Base-by-base conservation (phyloP, 352 stramenopile species). In the Pythium sp. region DNA sequence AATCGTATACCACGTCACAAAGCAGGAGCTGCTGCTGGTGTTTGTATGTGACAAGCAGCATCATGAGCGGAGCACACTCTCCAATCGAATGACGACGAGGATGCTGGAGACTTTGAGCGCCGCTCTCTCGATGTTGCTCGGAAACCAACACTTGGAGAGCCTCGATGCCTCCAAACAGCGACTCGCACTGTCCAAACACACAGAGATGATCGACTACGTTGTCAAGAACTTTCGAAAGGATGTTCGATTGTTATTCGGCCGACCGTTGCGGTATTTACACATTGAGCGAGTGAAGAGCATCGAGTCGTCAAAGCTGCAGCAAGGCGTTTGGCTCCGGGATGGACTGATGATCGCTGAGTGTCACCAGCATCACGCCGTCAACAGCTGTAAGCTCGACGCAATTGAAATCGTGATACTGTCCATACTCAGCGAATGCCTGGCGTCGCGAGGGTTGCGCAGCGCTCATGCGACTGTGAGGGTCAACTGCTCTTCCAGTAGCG, bases 91-190 rank as follows among this genome's bases (percentile, higher is more conserved):
- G 67, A 38, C 51, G 51, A 46, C 73, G 20, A 66, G 67, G 22
- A 76, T 82, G 78, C 57, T 86, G 58, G 68, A 56, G n/a, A 69
- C 64, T 0, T 54, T 84, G 1, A 72, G 65, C 7, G 55, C 60
- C 51, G 38, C 64, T 5, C 28, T 82, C 24, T 53, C 62, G 38
- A 22, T 80, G 38, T 58, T 77, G 15, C 28, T 82, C 24, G 73
- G 71, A 9, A 28, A 28, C 34, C 66, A 65, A 14, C 69, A 49
- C 14, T 24, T 82, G 34, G 68, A 65, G 32, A 57, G 66, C 14
- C 62, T 74, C 60, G 74, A 81, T 26, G 71, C 70, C 18, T 73
- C 78, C 11, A 81, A 80, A 46, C 69, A 81, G 12, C 76, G 76
- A 6, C 67, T 71, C 32, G 69, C 68, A 6, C 70, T 86, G 3